Evolutionary conservation across 164 flowering plant genomes (phyloP), one percentile per base, ranked within the genome.

Genomic region (Sedum album): DNA sequence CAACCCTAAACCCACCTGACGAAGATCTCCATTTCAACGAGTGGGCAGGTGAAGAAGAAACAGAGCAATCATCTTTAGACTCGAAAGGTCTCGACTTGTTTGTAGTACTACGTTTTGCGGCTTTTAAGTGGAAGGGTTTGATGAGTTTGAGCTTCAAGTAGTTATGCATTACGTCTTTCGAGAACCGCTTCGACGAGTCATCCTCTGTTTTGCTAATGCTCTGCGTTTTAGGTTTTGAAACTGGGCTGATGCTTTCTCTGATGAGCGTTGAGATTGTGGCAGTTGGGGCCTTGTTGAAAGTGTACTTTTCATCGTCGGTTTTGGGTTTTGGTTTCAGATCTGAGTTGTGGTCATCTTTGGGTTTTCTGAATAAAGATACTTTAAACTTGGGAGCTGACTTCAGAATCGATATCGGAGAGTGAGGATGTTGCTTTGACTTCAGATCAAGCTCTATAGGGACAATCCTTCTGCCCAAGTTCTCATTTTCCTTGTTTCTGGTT

Each of bases 141-240:
- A 79, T 71, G 9, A 78, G 74, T 70, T 75, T 81, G 72, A 81
- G 74, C 72, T 75, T 81, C 73, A 81, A 53, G 53, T 79, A 81
- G 66, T 72, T 81, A 21, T 72, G 75, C 17, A 80, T 68, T 51
- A 67, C 67, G 17, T 78, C 81, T 39, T 76, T 77, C 1, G 80
- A 60, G 23, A 65, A 60, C 28, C 77, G 65, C 66, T 75, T 72
- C 23, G 73, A 74, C 9, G 71, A 61, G 35, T 73, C 72, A 7
- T 65, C 30, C 15, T 65, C 67, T 21, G 42, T 1, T 26, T 35
- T 28, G 2, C 38, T 14, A 13, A 26, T 62, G 38, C 62, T 46
- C 53, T 67, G 73, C 35, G 46, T 64, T 31, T 41, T 66, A 9
- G 20, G 6, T 14, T 48, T 66, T 1, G 55, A 26, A 31, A 7